Percentiles rank a stretch among this genome's conserved stretches.
Evolutionary conservation across 495 filamentous ascomycete genomes (phyloP).

Genomic region (Apodospora peruviana): DNA sequence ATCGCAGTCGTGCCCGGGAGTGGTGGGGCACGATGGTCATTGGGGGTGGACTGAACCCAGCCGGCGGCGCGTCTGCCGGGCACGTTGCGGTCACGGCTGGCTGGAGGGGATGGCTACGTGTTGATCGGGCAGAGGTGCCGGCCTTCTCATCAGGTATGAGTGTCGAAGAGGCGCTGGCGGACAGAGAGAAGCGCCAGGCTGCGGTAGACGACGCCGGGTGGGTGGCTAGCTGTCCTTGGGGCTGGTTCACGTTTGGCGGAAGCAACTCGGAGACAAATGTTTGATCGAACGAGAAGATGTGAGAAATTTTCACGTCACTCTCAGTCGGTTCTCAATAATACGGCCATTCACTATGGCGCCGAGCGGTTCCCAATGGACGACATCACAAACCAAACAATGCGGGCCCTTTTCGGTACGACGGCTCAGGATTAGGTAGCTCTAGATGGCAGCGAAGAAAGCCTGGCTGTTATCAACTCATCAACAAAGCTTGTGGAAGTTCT

Average conservation of each 20-base stretch:
- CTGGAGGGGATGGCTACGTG: slow-evolving; percentile 45
- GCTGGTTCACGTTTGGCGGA: slow-evolving; percentile 16
- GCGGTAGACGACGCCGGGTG: slow-evolving; percentile 20
- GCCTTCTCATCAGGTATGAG: slow-evolving; percentile 8
- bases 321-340: too few relatives aligned
- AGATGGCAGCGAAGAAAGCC: too few relatives aligned
- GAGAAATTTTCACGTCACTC: too few relatives aligned
- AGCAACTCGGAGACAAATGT: neutral
- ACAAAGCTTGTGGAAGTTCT: too few relatives aligned
- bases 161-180: slow-evolving; percentile 16
- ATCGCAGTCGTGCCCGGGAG: slow-evolving; percentile 38
- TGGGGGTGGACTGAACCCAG: slow-evolving; percentile 21
- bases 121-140: slow-evolving; percentile 35
- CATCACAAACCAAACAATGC: too few relatives aligned
- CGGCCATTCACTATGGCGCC: too few relatives aligned
- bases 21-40: slow-evolving; percentile 47
- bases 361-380: too few relatives aligned
- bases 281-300: neutral
- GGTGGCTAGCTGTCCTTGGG: slow-evolving; percentile 23
- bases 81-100: slow-evolving; percentile 23
- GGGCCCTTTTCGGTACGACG: too few relatives aligned
- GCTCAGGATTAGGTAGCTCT: too few relatives aligned
- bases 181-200: slow-evolving; percentile 13
- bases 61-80: neutral
- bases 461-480: too few relatives aligned